A percentile compares a stretch with the other conserved stretches of the same genome.
phyloP scores from a whole-genome alignment of 2,329 filamentous ascomycete species.

The Stagonosporopsis cucurbitacearum region DNA sequence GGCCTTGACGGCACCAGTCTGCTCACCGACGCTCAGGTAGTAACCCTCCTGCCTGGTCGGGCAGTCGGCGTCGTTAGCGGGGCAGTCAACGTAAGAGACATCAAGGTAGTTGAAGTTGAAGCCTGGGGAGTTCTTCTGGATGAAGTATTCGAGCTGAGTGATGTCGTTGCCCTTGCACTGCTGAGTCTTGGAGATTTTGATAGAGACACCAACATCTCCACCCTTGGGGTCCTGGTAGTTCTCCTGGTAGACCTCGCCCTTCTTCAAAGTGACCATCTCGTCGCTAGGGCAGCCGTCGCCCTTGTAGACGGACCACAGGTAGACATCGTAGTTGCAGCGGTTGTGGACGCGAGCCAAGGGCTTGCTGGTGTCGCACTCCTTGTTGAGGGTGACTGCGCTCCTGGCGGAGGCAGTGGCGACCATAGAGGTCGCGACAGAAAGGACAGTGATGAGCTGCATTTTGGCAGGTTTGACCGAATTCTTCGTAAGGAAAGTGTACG shows the following conservation, averaged over 20 bases:
- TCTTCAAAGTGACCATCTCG: conserved; percentile 35
- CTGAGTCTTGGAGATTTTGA: conserved; percentile 49
- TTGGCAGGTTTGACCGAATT: conserved; percentile 26
- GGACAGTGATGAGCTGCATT: conserved; percentile 45
- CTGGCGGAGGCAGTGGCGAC: conserved; percentile 38
- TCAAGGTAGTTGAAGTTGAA: conserved; percentile 45
- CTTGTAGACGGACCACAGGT: conserved; percentile 49
- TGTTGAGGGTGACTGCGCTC: conserved; percentile 27
- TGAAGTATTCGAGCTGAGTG: conserved; percentile 50
- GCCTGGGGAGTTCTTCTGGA: conserved; percentile 17
- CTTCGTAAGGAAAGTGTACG: conserved; percentile 25
- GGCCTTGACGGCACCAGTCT: conserved; percentile 25
- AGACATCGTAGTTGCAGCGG: conserved; percentile 46
- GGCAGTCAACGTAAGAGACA: conserved; percentile 49
- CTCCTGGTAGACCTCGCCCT: conserved; percentile 43
- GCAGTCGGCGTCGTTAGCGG: conserved; percentile 29
- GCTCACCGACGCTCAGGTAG: conserved; percentile 38
- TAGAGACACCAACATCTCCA: conserved; percentile 41
- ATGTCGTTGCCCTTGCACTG: conserved; percentile 40
- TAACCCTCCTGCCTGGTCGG: conserved; percentile 44
- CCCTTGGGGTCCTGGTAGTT: conserved; percentile 31
- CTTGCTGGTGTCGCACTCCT: conserved; percentile 20
- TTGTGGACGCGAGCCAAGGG: conserved; percentile 45
- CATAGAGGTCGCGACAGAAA: conserved; percentile 41
- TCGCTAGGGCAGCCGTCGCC: conserved; percentile 32